These are phyloP conservation scores for Prunus padus DNA, from an alignment of 306 rosid genomes.

Conservation along the genomic window DNA sequence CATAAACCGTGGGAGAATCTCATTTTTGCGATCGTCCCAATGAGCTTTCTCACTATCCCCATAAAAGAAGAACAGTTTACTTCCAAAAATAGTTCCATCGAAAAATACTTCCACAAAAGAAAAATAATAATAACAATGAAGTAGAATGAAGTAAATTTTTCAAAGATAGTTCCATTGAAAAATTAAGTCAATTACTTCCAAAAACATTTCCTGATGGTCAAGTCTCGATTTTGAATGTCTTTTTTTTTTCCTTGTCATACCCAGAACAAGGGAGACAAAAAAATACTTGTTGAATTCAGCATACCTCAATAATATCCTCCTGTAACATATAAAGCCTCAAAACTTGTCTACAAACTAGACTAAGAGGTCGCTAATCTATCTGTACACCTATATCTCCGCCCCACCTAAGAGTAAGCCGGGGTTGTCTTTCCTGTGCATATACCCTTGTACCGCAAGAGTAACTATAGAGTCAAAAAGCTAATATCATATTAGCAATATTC, in stretches of 20 bases:
- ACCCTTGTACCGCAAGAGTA: conserved; percentile 21
- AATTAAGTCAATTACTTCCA: no score
- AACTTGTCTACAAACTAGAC: conserved; percentile 8
- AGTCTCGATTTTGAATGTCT: no score
- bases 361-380: conserved; percentile 1
- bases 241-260: neutral
- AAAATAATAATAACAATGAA: neutral
- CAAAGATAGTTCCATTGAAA: no score
- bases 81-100: no score
- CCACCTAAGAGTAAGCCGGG: conserved; percentile 32
- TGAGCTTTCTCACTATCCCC: neutral
- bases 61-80: neutral
- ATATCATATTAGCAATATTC: conserved; percentile 19
- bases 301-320: neutral
- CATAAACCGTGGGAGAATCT: neutral
- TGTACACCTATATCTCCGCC: conserved; percentile 16
- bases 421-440: conserved; percentile 6
- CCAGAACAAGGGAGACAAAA: conserved; percentile 1
- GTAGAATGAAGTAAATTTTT: neutral
- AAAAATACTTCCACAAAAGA: no score
- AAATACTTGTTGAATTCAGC: neutral
- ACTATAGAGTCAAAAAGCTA: conserved; percentile 17
- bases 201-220: no score
- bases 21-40: neutral
- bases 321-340: neutral